Percentiles rank a stretch among this genome's conserved stretches.
Conservation (phyloP, 192 early-diverging fungal species). For the Lunasporangiospora selenospora region DNA sequence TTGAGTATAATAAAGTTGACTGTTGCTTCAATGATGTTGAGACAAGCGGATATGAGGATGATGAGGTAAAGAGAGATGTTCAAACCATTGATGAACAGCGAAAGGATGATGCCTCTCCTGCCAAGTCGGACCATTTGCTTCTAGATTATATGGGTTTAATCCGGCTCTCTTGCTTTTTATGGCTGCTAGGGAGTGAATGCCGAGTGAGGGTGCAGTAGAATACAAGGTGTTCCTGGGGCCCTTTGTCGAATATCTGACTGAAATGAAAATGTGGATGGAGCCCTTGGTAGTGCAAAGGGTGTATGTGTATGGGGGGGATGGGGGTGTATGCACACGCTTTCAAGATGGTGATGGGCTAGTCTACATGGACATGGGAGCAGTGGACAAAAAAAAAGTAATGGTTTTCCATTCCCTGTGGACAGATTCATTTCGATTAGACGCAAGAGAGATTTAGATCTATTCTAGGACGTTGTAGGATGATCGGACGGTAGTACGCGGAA, state of each 20-base stretch:
- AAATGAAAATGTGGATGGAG: no score
- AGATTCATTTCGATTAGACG: neutral
- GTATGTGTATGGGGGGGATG: neutral
- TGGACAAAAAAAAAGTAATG: neutral
- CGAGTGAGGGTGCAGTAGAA: neutral
- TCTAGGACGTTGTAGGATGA: neutral
- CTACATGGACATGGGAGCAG: no score
- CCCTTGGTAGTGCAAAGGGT: neutral
- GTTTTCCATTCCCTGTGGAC: no score
- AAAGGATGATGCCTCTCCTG: conserved; percentile 35
- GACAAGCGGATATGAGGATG: conserved; percentile 30
- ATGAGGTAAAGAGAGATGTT: conserved; percentile 35
- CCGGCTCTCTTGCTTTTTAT: neutral
- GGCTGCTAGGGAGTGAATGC: neutral
- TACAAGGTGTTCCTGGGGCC: neutral
- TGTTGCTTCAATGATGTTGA: conserved; percentile 38
- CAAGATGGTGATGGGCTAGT: neutral
- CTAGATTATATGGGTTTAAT: neutral
- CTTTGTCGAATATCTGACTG: no score
- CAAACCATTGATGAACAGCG: conserved; percentile 36
- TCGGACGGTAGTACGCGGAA: no score
- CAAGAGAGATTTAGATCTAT: neutral
- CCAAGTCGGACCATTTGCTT: conserved; percentile 25
- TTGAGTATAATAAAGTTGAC: conserved; percentile 48
- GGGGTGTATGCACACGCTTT: neutral